phyloP scores from a whole-genome alignment of 768 basidiomycete genomes.

The Hysterangium stoloniferum region DNA sequence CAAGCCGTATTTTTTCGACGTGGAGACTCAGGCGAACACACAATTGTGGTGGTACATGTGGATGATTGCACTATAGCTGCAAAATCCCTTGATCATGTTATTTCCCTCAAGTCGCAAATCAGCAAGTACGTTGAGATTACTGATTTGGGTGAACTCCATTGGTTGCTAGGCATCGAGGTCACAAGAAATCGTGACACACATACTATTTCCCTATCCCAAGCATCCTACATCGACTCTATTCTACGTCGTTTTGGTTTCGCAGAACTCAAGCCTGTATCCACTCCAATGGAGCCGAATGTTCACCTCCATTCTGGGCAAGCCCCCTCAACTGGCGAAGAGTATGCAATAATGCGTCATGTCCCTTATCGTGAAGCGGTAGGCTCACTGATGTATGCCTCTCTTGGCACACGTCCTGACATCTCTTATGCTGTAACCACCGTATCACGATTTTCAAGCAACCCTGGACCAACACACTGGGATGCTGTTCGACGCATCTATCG shows the following conservation, averaged over 20 bases:
- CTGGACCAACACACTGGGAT: slow-evolving; percentile 7
- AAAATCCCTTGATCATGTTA: too few species aligned
- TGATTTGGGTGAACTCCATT: not conserved
- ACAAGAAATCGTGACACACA: too few species aligned
- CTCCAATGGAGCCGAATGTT: slow-evolving; percentile 6
- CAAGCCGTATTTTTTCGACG: too few species aligned
- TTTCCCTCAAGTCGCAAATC: too few species aligned
- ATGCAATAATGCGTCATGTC: slow-evolving; percentile 8
- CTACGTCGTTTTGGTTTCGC: slow-evolving; percentile 10
- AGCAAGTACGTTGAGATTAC: not conserved
- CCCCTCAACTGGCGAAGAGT: slow-evolving; percentile 1
- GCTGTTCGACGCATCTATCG: slow-evolving; percentile 11
- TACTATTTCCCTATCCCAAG: slow-evolving; percentile 14
- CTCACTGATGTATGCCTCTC: slow-evolving; percentile 23
- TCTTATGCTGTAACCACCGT: slow-evolving; percentile 20
- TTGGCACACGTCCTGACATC: slow-evolving; percentile 25
- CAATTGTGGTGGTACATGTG: too few species aligned
- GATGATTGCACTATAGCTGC: too few species aligned
- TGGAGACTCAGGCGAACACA: too few species aligned
- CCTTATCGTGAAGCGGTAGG: slow-evolving; percentile 24
- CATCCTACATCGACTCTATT: slow-evolving; percentile 13
- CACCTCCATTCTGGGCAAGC: slow-evolving; percentile 2
- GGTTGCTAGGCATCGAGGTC: too few species aligned
- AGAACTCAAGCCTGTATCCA: not conserved
- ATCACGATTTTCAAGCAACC: slow-evolving; percentile 19